These are phyloP conservation scores for Prunus salicina DNA, from an alignment of 306 rosid genomes.

Conservation along the genomic window DNA sequence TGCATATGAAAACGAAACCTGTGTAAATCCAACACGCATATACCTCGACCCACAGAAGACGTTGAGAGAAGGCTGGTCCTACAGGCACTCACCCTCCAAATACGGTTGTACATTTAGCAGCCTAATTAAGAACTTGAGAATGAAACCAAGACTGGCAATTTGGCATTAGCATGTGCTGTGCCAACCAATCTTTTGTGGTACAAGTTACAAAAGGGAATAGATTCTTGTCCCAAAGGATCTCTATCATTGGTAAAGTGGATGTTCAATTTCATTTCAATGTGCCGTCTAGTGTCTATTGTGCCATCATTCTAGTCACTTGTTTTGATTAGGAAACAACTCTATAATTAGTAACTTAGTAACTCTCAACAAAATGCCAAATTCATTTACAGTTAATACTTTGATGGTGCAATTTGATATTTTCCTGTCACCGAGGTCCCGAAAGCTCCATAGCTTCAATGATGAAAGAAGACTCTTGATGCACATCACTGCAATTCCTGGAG, in stretches of 20 bases:
- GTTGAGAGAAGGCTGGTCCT: conserved; percentile 19
- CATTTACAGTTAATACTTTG: conserved; percentile 34
- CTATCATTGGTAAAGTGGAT: neutral
- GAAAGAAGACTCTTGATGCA: conserved; percentile 70
- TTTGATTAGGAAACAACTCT: neutral
- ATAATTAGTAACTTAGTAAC: neutral
- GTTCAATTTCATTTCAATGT: neutral
- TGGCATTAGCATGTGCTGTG: conserved; percentile 23
- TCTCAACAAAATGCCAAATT: conserved; percentile 26
- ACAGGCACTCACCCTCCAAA: neutral
- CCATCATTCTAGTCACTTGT: neutral
- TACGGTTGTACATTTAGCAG: conserved; percentile 20
- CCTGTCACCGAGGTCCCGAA: conserved; percentile 83
- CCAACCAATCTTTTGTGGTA: neutral
- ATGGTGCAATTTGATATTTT: conserved; percentile 4
- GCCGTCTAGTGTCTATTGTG: neutral
- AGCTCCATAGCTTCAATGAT: conserved; percentile 88
- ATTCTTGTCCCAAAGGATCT: neutral
- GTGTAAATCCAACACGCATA: neutral
- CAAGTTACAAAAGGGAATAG: neutral
- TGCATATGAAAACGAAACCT: neutral
- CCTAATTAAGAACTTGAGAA: conserved; percentile 15
- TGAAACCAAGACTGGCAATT: conserved; percentile 1
- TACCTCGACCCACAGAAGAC: neutral
- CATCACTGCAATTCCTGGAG: conserved; percentile 59